These are phyloP conservation scores for Ophiosphaerella narmari DNA, from an alignment of 2,329 filamentous ascomycete species.

Conservation along the genomic window DNA sequence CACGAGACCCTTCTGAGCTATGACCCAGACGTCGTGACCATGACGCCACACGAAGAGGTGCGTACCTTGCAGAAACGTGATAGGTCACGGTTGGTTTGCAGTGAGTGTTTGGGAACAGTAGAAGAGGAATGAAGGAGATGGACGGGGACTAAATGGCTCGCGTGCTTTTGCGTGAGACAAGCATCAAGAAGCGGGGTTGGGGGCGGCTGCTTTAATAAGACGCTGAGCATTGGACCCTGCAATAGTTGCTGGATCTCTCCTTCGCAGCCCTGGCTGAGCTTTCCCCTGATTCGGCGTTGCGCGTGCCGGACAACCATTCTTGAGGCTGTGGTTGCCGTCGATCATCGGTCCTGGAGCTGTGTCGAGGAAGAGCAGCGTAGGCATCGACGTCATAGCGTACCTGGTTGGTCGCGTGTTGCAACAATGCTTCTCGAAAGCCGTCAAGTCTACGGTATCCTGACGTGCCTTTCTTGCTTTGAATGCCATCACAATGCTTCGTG, in stretches of 20 bases:
- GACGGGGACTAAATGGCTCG: constrained; percentile 20
- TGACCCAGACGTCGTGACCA: constrained; percentile 28
- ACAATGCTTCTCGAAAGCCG: neutral
- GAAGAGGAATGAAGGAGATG: constrained; percentile 11
- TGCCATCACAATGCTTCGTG: neutral
- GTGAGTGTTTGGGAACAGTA: constrained; percentile 2
- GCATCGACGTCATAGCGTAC: constrained; percentile 17
- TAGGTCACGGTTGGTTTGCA: constrained; percentile 12
- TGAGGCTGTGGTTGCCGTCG: constrained; percentile 4
- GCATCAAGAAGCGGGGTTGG: constrained; percentile 19
- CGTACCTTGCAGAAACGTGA: constrained; percentile 36
- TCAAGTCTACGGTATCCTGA: neutral
- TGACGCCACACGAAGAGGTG: constrained; percentile 5
- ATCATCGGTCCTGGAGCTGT: constrained; percentile 12
- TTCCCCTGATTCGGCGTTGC: neutral
- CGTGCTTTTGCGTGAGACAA: constrained; percentile 12
- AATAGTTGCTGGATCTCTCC: constrained; percentile 15
- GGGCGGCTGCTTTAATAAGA: constrained; percentile 19
- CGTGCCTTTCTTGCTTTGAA: no score
- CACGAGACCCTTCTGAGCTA: constrained; percentile 38
- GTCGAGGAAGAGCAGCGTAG: constrained; percentile 1
- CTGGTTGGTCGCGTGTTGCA: constrained; percentile 12
- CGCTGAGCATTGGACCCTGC: constrained; percentile 3
- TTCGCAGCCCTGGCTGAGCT: constrained; percentile 4
- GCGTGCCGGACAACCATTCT: constrained; percentile 2